Percentiles rank a stretch among this genome's conserved stretches.
phyloP scores from a whole-genome alignment of 2,329 filamentous ascomycete genomes.

The Talaromyces sp. region DNA sequence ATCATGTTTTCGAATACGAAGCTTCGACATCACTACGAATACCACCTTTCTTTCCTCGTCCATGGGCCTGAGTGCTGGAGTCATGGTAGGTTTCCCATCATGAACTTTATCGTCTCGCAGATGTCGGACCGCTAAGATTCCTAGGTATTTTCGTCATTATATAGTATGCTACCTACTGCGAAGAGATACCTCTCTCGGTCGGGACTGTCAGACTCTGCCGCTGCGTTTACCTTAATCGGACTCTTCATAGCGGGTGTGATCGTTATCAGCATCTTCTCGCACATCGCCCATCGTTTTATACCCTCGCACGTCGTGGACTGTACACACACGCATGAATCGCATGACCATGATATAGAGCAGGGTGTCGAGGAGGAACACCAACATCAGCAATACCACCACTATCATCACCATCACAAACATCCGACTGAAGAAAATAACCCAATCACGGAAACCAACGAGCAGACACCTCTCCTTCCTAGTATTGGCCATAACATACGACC shows the following conservation, averaged over 20 bases:
- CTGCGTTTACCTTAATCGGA: constrained; percentile 51
- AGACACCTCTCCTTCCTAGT: constrained; percentile 31
- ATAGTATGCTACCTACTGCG: constrained; percentile 87
- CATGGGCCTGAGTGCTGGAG: constrained; percentile 87
- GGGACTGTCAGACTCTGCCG: constrained; percentile 62
- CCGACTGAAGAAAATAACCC: constrained; percentile 17
- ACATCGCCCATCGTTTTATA: constrained; percentile 45
- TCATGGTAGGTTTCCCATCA: constrained; percentile 66
- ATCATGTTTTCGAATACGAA: constrained; percentile 63
- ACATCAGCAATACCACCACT: constrained; percentile 21
- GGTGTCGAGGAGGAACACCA: constrained; percentile 24
- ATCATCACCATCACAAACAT: constrained; percentile 7
- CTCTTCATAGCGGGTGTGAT: constrained; percentile 49
- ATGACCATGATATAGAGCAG: constrained; percentile 34
- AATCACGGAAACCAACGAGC: constrained; percentile 24
- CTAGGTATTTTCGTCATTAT: constrained; percentile 85
- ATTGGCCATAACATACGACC: constrained; percentile 22
- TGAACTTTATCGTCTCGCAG: not conserved
- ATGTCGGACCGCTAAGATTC: not conserved
- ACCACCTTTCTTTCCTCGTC: constrained; percentile 75
- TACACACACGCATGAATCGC: constrained; percentile 43
- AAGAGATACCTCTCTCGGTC: constrained; percentile 71
- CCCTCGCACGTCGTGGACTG: constrained; percentile 51
- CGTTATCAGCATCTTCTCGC: constrained; percentile 45
- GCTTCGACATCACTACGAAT: constrained; percentile 84